Evolutionary conservation across 2,329 filamentous ascomycete genomes (phyloP), one percentile per base, ranked within the genome.

Genomic region (Dactylellina parvicollis): DNA sequence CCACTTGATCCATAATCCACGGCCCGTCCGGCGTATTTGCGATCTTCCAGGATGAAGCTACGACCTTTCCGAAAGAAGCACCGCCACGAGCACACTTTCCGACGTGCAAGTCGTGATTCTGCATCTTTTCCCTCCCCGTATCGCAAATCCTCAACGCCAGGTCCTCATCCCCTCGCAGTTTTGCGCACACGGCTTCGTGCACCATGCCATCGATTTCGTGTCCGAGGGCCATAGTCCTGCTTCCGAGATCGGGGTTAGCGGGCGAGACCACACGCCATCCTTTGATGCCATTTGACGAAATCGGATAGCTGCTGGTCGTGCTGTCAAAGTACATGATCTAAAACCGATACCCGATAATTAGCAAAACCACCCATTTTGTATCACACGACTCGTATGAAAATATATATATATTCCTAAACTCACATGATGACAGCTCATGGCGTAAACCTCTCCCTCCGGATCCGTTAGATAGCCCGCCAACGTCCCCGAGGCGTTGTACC

Each of bases 341-440:
- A 14, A 34, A 44, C 1, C 14, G 18, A 26, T 8, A 14, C 32
- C 3, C 20, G 44, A 26, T n/a, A 22, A 26, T 64, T 55, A 64
- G 59, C 47, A 14, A n/a, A n/a, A n/a, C n/a, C n/a, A n/a, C n/a
- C n/a, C n/a, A n/a, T n/a, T n/a, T n/a, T n/a, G n/a, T n/a, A n/a
- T n/a, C n/a, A n/a, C n/a, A n/a, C n/a, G n/a, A n/a, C n/a, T n/a
- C n/a, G 4, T 5, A 60, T 16, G 14, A 14, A 49, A 30, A 7
- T 20, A 2, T 2, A 24, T 4, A 46, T 22, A 46, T 24, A 44
- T 44, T 10, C n/a, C 16, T 32, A 2, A 62, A 52, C 66, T 30
- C 28, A 72, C 67, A 55, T 72, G 67, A 49, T 65, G 67, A 49
- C 67, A 72, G 30, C 32, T 72, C 67, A 72, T 72, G 18, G 52